Percentiles rank a stretch among this genome's conserved stretches.
phyloP scores from a whole-genome alignment of 106 monocot genomes.

The Dactylorhiza incarnata region DNA sequence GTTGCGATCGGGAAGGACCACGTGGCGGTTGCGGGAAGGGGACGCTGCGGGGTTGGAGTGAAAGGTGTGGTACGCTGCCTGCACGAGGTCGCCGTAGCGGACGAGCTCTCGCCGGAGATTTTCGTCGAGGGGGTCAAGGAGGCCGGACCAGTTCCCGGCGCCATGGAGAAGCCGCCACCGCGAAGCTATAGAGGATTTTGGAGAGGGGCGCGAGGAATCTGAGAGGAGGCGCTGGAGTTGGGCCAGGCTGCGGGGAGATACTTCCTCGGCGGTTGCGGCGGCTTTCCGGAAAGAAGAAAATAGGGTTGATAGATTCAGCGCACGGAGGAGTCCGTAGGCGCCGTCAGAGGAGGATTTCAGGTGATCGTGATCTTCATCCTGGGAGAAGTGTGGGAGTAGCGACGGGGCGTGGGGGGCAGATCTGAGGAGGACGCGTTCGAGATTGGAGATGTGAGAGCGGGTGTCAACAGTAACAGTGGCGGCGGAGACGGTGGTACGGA shows the following conservation, averaged over 20 bases:
- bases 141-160: constrained; percentile 39
- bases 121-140: constrained; percentile 78
- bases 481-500: not conserved
- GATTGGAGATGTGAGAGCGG: constrained; percentile 36
- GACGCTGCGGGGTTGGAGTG: constrained; percentile 12
- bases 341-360: not conserved
- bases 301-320: constrained; percentile 33
- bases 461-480: constrained; percentile 14
- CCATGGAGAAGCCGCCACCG: constrained; percentile 66
- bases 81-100: constrained; percentile 75
- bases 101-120: constrained; percentile 79
- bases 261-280: constrained; percentile 17
- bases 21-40: constrained; percentile 6
- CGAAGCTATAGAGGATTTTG: constrained; percentile 33
- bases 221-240: constrained; percentile 53
- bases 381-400: constrained; percentile 21
- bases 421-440: constrained; percentile 39
- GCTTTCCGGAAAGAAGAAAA: constrained; percentile 16
- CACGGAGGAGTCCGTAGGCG: constrained; percentile 14
- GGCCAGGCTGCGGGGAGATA: constrained; percentile 55
- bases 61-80: constrained; percentile 56
- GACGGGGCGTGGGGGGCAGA: constrained; percentile 6
- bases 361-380: not conserved
- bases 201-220: constrained; percentile 41
- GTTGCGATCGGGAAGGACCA: constrained; percentile 26